Base-by-base conservation (phyloP, 495 filamentous ascomycete species). In the Penicillium daleae region DNA sequence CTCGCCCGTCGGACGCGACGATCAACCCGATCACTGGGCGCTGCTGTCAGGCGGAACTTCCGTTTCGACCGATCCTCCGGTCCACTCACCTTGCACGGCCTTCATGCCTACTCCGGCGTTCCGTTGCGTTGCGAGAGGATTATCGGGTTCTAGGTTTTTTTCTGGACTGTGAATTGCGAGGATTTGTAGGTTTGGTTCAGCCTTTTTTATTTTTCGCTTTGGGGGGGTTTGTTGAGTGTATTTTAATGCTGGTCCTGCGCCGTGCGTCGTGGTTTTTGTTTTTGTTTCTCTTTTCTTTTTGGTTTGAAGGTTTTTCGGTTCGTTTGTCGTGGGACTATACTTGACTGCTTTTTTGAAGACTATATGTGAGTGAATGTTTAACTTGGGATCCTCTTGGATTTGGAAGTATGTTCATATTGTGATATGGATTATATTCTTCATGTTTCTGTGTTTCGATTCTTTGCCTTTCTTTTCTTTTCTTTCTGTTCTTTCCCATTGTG, bases 31-130 rank as follows among this genome's bases (percentile, higher is more conserved):
- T 55, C 29, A 9, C 40, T 6, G 39, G 17, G 9, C 44, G 13
- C 32, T 0, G 42, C 13, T 40, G 33, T 56, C 31, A 54, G 19
- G 48, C 67, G 67, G 67, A 70, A 70, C 29, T 70, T 70, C 59
- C 65, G 62, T 54, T 48, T 48, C 59, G 32, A 56, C 67, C 67
- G 67, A 70, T n/a, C 19, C 52, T 60, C 66, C 62, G 62, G n/a
- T 24, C 19, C 29, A 37, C 32, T n/a, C 15, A 35, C 6, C n/a
- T 1, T 3, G 7, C 42, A 15, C 42, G 21, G 42, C 12, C 13
- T 53, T 12, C n/a, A 32, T 27, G 19, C 15, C 51, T 12, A 27
- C 51, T 33, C 51, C 51, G 46, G 24, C 35, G 15, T 31, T 54
- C 32, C 4, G 51, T 21, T 51, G 2, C 15, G 8, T 19, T 9